These are phyloP conservation scores for Cordyceps farinosa DNA, from an alignment of 2,329 filamentous ascomycete species.

Conservation along the genomic window DNA sequence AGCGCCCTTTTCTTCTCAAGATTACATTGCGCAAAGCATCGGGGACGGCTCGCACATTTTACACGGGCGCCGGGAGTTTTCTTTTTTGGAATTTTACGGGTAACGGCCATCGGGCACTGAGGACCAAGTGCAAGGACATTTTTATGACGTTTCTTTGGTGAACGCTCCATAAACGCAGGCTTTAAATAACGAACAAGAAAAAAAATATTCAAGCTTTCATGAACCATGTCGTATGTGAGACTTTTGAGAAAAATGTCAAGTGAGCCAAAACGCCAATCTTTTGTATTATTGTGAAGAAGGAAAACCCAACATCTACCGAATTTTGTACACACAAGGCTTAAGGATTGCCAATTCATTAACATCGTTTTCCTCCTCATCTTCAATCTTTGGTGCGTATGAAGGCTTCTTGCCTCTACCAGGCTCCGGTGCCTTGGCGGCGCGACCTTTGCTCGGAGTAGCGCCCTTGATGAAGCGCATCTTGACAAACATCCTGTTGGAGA, in stretches of 20 bases:
- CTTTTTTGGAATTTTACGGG: neutral
- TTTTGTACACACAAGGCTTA: conserved; percentile 96
- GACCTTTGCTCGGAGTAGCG: conserved; percentile 70
- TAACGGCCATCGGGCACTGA: neutral
- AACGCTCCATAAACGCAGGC: neutral
- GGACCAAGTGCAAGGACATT: neutral
- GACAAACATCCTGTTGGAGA: conserved; percentile 97
- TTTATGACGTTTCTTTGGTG: neutral
- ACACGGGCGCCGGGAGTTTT: conserved; percentile 5
- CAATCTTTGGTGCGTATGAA: conserved; percentile 51
- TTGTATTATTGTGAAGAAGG: neutral
- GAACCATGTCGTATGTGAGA: neutral
- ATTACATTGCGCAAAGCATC: neutral
- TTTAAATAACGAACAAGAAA: neutral
- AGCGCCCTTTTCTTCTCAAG: neutral
- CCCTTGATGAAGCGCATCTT: conserved; percentile 92
- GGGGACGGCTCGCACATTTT: neutral
- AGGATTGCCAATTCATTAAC: conserved; percentile 63
- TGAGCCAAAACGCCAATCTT: neutral
- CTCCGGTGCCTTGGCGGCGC: conserved; percentile 59
- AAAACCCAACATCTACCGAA: conserved; percentile 50
- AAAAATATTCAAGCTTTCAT: neutral
- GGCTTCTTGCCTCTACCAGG: conserved; percentile 49
- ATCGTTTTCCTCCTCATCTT: conserved; percentile 56
- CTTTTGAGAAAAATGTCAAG: neutral